Evolutionary conservation across 2,329 filamentous ascomycete genomes (phyloP), one percentile per base, ranked within the genome.

Genomic region (Plectosphaerella cucumerina): DNA sequence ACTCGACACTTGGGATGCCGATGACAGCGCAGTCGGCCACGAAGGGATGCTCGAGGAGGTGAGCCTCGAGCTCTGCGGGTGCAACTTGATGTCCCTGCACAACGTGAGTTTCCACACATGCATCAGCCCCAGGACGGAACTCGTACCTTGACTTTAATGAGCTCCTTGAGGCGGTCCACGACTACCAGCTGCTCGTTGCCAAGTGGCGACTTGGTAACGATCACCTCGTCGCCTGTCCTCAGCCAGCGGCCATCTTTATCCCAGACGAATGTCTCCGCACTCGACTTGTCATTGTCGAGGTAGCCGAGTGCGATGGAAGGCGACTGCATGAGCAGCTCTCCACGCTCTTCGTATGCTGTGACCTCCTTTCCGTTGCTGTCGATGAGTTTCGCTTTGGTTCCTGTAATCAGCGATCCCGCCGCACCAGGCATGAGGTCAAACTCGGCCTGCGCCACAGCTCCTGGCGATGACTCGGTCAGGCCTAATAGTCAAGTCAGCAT

Each of bases 1-100:
- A 75, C 33, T 72, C 67, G 6, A 73, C 68, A 37, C 77, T 67
- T 0, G 81, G 81, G 3, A 88, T 71, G 6, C 80, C 81, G 53
- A 90, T 86, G 4, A 90, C 85, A 9, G 85, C 81, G 55, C 80
- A 84, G 62, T 89, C 86, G 11, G 79, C 79, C 17, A 89, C 84
- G 9, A 76, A 73, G 0, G 81, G 79, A 60, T 89, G 85, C 0
- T 79, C 77, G 9, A 88, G 77, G 9, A 89, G 70, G 59, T 86
- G 81, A 6, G 83, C 81, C 68, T 89, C 86, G 2, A 89, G 75
- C 60, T 89, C 86, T 1, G 86, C 85, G 0, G 86, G 86, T 2
- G 86, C 85, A 17, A 89, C 86, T 79, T 89, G 86, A 46, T 82
- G 34, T 31, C 45, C 45, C 33, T 39, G 31, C 10, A 26, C 6